Evolutionary conservation across 805 yeast species (phyloP).

Genomic region (Candida fluviatilis): DNA sequence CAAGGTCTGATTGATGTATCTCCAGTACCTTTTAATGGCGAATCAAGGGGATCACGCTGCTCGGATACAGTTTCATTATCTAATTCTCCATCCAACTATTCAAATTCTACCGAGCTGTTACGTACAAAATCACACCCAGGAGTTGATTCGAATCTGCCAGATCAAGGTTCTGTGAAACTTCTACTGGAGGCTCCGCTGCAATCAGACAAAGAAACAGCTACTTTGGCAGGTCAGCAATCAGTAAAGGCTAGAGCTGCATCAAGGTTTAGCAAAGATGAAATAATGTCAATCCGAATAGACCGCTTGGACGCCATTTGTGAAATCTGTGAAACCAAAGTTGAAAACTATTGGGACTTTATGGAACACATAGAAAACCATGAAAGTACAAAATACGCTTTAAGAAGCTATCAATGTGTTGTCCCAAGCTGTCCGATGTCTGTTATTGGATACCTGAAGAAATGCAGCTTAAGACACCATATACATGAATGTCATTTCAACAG

Average conservation of each 20-base stretch:
- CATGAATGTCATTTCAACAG: slow-evolving; percentile 17
- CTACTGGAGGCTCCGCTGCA: neutral
- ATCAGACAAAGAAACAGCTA: neutral
- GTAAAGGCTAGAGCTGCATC: too few relatives aligned
- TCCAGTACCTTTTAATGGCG: too few relatives aligned
- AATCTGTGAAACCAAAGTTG: neutral
- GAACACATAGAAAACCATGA: neutral
- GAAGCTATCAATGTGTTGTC: slow-evolving; percentile 18
- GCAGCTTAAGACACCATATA: slow-evolving; percentile 21
- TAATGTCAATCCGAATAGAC: neutral
- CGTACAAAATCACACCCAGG: too few relatives aligned
- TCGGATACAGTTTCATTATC: too few relatives aligned
- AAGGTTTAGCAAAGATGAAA: too few relatives aligned
- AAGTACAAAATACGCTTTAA: neutral
- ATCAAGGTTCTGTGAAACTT: neutral
- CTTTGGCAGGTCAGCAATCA: too few relatives aligned
- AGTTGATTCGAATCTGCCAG: too few relatives aligned
- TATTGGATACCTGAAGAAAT: slow-evolving; percentile 23
- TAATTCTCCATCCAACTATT: too few relatives aligned
- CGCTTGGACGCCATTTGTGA: neutral
- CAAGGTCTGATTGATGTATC: too few relatives aligned
- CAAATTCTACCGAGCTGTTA: too few relatives aligned
- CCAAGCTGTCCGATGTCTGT: slow-evolving; percentile 21
- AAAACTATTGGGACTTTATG: slow-evolving; percentile 1
- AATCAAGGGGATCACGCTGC: too few relatives aligned